Base-by-base conservation (phyloP, 768 basidiomycete genomes). In the Trametes villosa region DNA sequence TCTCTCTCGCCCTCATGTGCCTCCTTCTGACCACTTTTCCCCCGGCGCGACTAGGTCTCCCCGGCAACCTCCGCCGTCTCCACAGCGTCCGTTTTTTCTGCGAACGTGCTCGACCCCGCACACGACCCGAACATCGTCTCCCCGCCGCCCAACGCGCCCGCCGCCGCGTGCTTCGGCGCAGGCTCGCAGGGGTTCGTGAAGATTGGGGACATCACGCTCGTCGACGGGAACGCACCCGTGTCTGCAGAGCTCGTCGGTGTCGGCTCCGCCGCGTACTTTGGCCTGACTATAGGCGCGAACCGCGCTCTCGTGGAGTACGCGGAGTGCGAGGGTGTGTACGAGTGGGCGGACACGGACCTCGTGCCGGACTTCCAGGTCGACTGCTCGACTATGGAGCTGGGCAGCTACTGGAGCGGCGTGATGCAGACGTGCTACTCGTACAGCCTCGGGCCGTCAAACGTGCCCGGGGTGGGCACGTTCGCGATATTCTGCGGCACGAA, bases 381-480 rank as follows among this genome's bases (percentile, higher is more conserved):
- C 34, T 59, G 57, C 49, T 13, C 30, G 22, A 42, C 57, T 18
- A 51, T 44, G 40, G 57, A 59, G 49, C 48, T 59, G 26, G 57
- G 49, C 27, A 44, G 31, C 41, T 59, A 59, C 44, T 59, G 57
- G 57, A 51, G 44, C 44, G 57, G 57, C n/a, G 20, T 22, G 49
- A 59, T 44, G 49, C 57, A 51, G 55, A 9, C 45, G 26, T 57
- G 55, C 34, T 57, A 57, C 26, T 15, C 55, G 26, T 57, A 48
- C 36, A 11, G 7, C 34, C 20, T n/a, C n/a, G n/a, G n/a, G n/a
- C n/a, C 15, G 13, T 30, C 33, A n/a, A 36, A 27, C n/a, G 13
- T 18, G 36, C 22, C 33, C 26, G 15, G 9, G 9, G 22, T 17
- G n/a, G n/a, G n/a, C n/a, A n/a, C n/a, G 18, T 57, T 57, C 55